Evolutionary conservation across 1,139 yeast species (phyloP), one percentile per base, ranked within the genome.

Genomic region (Torulaspora pretoriensis): DNA sequence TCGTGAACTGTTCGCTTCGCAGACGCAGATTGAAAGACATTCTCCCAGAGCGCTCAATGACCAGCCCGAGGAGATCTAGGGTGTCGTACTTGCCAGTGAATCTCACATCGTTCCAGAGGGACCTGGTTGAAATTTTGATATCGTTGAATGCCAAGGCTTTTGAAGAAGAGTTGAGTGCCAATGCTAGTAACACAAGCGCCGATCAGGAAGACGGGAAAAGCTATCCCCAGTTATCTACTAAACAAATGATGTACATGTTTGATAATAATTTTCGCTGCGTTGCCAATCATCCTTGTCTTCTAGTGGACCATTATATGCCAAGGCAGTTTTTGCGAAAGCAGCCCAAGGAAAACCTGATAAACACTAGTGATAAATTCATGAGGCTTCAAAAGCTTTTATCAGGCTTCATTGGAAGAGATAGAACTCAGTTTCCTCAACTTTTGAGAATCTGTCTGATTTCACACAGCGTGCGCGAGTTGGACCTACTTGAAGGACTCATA

Each of bases 291-390:
- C 88, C 90, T 1, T 78, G 83, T 31, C 65, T 83, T 35, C 60
- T 83, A 32, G 89, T 83, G 27, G 86, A 83, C 55, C 92, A 84
- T 60, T 83, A 80, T 55, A 80, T 83, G 59, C 88, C 92, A 9
- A 77, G 80, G 50, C 80, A 81, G 47, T 67, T 83, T 47, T 60
- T 84, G 14, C 65, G 82, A 32, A 75, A 78, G 78, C 86, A 82
- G 51, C 72, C 83, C 0, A 81, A 77, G 47, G 80, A 78, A 46
- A 64, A 75, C 36, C 65, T 83, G 40, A 67, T 72, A 32, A 66
- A 67, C 31, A 69, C 80, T 24, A 78, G 86, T 16, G 84, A 82
- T 29, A 83, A 82, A 55, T 77, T 81, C 48, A 68, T 69, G 46
- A 64, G 75, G 39, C 71, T 83, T 50, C 80, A 82, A 53, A 64